Evolutionary conservation across 352 stramenopile genomes (phyloP).

Genomic region (Globisporangium irregulare): DNA sequence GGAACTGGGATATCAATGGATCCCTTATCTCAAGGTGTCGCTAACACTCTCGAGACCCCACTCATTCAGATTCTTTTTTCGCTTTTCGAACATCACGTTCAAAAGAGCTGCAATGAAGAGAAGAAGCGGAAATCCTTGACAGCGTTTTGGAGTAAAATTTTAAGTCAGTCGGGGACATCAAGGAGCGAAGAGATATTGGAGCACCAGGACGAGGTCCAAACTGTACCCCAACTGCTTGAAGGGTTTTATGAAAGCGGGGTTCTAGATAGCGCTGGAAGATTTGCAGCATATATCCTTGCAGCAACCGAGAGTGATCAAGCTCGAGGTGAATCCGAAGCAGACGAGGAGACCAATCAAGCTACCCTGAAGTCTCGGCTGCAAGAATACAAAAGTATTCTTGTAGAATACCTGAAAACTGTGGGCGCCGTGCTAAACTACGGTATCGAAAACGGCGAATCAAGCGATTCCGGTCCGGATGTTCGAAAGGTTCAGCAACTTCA

Average conservation of each 20-base stretch:
- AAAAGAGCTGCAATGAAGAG: slow-evolving; percentile 16
- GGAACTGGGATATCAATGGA: not conserved
- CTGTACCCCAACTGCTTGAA: slow-evolving; percentile 8
- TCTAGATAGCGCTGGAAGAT: slow-evolving; percentile 14
- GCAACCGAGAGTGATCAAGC: slow-evolving; percentile 10
- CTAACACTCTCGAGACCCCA: slow-evolving; percentile 11
- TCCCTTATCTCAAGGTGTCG: slow-evolving; percentile 8
- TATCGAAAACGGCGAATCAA: slow-evolving; percentile 4
- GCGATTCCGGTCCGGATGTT: not conserved
- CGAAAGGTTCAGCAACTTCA: slow-evolving; percentile 19
- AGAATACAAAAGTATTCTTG: slow-evolving; percentile 18
- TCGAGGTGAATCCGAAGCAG: slow-evolving; percentile 8
- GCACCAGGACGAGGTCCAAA: slow-evolving; percentile 9
- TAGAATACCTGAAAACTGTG: slow-evolving; percentile 21
- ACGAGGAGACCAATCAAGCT: not conserved
- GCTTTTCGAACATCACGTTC: slow-evolving; percentile 18
- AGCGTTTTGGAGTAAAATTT: slow-evolving; percentile 10
- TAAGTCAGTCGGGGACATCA: not conserved
- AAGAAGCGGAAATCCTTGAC: slow-evolving; percentile 3
- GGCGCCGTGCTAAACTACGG: slow-evolving; percentile 10
- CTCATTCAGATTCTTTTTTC: slow-evolving; percentile 19
- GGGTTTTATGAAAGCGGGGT: slow-evolving; percentile 9
- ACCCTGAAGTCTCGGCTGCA: slow-evolving; percentile 6
- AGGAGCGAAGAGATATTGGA: slow-evolving; percentile 15
- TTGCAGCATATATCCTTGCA: slow-evolving; percentile 16